A percentile compares a stretch with the other conserved stretches of the same genome.
Evolutionary conservation across 129 eudicot species (phyloP).

Genomic region (Centella asiatica): DNA sequence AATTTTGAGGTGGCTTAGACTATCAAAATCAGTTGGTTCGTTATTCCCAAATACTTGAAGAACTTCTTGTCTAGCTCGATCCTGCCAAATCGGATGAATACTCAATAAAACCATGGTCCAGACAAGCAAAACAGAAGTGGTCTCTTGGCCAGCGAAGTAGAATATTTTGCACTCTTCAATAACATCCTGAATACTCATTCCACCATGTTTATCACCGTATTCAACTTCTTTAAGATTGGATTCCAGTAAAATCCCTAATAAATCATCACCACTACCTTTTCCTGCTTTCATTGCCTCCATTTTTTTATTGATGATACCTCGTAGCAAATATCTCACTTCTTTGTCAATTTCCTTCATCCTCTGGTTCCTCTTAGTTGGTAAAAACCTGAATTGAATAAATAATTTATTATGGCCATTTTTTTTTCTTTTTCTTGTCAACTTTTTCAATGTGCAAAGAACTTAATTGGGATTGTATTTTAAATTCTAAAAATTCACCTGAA

Average conservation of each 20-base stretch:
- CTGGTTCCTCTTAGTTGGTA: constrained; percentile 11
- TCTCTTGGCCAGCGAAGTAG: constrained; percentile 7
- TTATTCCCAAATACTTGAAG: background rate
- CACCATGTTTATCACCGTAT: background rate
- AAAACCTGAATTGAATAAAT: background rate
- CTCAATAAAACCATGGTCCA: constrained; percentile 1
- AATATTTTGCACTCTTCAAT: constrained; percentile 4
- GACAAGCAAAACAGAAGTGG: constrained; percentile 2
- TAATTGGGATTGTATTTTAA: no score
- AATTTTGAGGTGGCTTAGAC: background rate
- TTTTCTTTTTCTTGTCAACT: background rate
- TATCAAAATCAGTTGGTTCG: background rate
- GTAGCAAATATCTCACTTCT: background rate
- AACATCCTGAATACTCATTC: background rate
- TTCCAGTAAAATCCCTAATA: background rate
- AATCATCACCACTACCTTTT: background rate
- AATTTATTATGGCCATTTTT: background rate
- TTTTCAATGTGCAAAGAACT: background rate
- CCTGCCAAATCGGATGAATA: background rate
- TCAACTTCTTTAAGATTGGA: background rate
- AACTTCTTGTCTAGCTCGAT: background rate
- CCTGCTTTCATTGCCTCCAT: constrained; percentile 17
- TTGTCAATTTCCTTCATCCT: constrained; percentile 4
- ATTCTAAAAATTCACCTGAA: background rate
- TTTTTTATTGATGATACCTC: background rate